These are phyloP conservation scores for Knufia petricola DNA, from an alignment of 2,329 filamentous ascomycete species.

Conservation along the genomic window DNA sequence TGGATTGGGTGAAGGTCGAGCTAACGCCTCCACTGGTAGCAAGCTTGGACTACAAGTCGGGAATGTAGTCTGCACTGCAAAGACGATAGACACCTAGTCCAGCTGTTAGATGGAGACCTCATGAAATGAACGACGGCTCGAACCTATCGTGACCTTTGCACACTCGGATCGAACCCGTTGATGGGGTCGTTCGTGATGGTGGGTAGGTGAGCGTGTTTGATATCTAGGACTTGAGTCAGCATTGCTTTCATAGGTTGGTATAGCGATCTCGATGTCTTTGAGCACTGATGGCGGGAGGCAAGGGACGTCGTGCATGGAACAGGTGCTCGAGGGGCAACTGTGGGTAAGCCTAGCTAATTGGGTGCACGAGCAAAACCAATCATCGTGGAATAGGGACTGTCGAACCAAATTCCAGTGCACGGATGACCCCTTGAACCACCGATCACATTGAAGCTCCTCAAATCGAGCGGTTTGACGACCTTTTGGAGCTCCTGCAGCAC, in stretches of 20 bases:
- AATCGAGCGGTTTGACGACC: not conserved
- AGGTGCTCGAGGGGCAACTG: not conserved
- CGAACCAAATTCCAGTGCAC: slow-evolving; percentile 5
- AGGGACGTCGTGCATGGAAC: slow-evolving; percentile 1
- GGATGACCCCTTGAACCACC: slow-evolving; percentile 1
- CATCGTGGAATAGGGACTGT: not conserved
- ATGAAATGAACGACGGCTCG: slow-evolving; percentile 9
- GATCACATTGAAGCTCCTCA: not conserved
- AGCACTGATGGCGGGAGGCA: not conserved
- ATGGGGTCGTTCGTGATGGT: slow-evolving; percentile 3
- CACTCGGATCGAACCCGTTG: slow-evolving; percentile 7
- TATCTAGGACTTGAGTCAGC: slow-evolving; percentile 1
- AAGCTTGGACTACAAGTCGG: slow-evolving; percentile 26
- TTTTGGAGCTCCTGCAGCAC: not conserved
- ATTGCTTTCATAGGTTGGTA: not conserved
- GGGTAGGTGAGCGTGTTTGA: not conserved
- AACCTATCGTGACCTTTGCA: slow-evolving; percentile 13
- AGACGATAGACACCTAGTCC: slow-evolving; percentile 12
- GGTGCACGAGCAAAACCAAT: slow-evolving; percentile 5
- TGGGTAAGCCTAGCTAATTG: not conserved
- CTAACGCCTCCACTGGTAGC: slow-evolving; percentile 36
- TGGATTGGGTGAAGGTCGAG: slow-evolving; percentile 35
- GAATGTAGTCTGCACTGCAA: slow-evolving; percentile 29
- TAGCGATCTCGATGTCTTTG: not conserved
- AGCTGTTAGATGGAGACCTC: slow-evolving; percentile 13